Conservation (phyloP, 2,329 filamentous ascomycete genomes). For the Pseudofabraea citricarpa region DNA sequence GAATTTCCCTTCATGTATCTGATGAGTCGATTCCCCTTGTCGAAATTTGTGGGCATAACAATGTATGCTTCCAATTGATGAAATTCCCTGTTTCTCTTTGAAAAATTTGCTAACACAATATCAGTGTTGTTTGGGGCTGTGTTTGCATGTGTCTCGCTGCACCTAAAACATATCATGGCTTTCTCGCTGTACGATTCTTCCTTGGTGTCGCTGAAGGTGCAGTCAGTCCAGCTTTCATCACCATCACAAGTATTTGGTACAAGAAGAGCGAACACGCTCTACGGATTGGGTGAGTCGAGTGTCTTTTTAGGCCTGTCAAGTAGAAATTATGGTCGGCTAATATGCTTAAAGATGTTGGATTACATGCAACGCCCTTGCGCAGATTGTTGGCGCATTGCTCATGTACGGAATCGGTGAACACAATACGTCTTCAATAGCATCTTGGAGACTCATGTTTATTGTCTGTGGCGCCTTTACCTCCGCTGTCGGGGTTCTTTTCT, state of each 20-base stretch:
- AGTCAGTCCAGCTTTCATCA: constrained; percentile 40
- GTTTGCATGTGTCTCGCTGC: constrained; percentile 41
- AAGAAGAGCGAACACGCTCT: constrained; percentile 31
- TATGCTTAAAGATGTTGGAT: too few relatives aligned
- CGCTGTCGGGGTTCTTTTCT: constrained; percentile 38
- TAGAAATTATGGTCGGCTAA: too few relatives aligned
- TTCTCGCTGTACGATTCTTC: constrained; percentile 35
- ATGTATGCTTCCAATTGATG: constrained; percentile 28
- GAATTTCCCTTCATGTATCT: constrained; percentile 47
- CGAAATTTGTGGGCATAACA: constrained; percentile 43
- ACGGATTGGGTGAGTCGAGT: too few relatives aligned
- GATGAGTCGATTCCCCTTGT: constrained; percentile 43
- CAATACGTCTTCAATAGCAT: constrained; percentile 29
- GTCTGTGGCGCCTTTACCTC: constrained; percentile 44
- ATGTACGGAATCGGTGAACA: constrained; percentile 47
- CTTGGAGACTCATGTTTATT: constrained; percentile 44
- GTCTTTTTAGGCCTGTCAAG: too few relatives aligned
- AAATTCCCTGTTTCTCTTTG: background rate
- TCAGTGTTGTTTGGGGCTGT: constrained; percentile 37
- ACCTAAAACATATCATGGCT: constrained; percentile 33
- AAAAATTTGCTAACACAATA: background rate
- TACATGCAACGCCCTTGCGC: constrained; percentile 40
- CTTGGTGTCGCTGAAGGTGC: constrained; percentile 38
- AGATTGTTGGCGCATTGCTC: constrained; percentile 39
- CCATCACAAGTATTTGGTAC: constrained; percentile 39